phyloP scores from a whole-genome alignment of 345 rosid species.

The Acer campestre region DNA sequence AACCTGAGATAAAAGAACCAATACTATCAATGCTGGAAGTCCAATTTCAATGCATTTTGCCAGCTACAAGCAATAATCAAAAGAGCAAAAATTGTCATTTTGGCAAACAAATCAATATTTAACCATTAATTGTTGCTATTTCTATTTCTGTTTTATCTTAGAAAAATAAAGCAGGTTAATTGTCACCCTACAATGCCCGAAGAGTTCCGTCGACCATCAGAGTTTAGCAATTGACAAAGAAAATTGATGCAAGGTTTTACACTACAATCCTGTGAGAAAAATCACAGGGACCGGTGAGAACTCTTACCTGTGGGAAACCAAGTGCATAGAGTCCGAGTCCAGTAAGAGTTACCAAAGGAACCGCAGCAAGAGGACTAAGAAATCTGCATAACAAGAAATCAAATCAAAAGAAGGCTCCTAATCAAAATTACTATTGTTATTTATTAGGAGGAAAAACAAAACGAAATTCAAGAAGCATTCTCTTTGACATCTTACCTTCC shows the following conservation, averaged over 20 bases:
- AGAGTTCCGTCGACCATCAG: too few species aligned
- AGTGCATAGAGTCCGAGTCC: conserved; percentile 71
- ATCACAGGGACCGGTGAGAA: not conserved
- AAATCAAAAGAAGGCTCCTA: conserved; percentile 3
- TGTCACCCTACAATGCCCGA: too few species aligned
- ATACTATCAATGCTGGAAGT: conserved; percentile 69
- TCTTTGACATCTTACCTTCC: conserved; percentile 41
- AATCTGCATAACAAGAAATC: conserved; percentile 49
- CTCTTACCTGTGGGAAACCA: conserved; percentile 80
- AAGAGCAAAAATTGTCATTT: conserved; percentile 11
- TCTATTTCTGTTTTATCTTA: not conserved
- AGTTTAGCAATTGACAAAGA: too few species aligned
- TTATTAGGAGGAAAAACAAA: not conserved
- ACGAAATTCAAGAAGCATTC: not conserved
- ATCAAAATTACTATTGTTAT: not conserved
- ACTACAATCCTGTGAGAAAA: not conserved
- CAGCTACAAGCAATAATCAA: conserved; percentile 45
- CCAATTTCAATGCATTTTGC: conserved; percentile 83
- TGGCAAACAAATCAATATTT: not conserved
- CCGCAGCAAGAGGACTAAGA: conserved; percentile 78
- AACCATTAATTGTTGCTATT: too few species aligned
- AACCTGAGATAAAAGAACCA: conserved; percentile 83
- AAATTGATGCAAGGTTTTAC: too few species aligned
- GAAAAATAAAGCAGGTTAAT: not conserved
- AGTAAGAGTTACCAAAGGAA: conserved; percentile 82